phyloP scores from a whole-genome alignment of 2,329 filamentous ascomycete species.

The Cladosporium sp. region DNA sequence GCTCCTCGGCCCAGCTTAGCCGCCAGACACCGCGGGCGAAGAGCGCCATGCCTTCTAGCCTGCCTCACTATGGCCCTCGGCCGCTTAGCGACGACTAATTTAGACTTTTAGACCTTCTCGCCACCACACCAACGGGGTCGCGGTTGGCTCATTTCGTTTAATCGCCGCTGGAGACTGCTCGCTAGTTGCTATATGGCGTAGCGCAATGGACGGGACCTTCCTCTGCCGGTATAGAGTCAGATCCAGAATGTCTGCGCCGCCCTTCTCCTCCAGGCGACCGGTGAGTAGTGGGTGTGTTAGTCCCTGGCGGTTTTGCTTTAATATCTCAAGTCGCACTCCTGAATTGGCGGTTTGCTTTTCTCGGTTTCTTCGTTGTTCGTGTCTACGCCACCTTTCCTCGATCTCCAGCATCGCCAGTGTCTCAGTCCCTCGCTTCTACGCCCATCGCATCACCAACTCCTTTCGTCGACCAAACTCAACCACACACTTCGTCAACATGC shows the following conservation, averaged over 20 bases:
- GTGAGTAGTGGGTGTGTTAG: not conserved
- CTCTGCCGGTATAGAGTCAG: not conserved
- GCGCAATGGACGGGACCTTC: not conserved
- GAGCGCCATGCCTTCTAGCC: slow-evolving; percentile 4
- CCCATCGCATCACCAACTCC: not conserved
- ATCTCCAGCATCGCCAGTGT: not conserved
- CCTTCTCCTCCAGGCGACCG: slow-evolving; percentile 3
- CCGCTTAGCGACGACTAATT: slow-evolving; percentile 10
- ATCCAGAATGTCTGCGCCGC: slow-evolving; percentile 9
- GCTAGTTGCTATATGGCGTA: slow-evolving; percentile 8
- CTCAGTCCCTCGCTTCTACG: not conserved
- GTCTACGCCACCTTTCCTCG: not conserved
- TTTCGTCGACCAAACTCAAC: not conserved
- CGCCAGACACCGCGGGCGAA: not conserved
- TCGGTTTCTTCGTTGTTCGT: not conserved
- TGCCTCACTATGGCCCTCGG: not conserved
- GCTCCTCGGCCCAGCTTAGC: not conserved
- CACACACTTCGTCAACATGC: slow-evolving; percentile 35
- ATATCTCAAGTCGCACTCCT: slow-evolving; percentile 1
- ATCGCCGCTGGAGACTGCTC: not conserved
- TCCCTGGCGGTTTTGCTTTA: slow-evolving; percentile 1
- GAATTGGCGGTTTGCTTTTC: not conserved
- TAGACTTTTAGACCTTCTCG: slow-evolving; percentile 5
- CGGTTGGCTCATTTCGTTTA: slow-evolving; percentile 9
- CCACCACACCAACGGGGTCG: slow-evolving; percentile 3